Evolutionary conservation across 495 filamentous ascomycete species (phyloP).

Genomic region (Cercophora samala): DNA sequence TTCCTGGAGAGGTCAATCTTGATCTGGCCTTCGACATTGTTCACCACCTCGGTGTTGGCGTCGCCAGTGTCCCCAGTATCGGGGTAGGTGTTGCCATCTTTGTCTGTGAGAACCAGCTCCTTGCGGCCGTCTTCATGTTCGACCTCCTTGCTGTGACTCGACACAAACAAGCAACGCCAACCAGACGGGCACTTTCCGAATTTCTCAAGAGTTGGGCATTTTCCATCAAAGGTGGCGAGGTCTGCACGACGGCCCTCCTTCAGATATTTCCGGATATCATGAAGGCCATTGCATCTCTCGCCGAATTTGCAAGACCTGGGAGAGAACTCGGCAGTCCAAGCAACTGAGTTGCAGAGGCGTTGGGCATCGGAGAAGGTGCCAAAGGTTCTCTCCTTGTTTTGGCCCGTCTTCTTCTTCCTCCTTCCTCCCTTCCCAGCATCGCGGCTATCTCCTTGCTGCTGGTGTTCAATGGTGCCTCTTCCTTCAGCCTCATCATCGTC

Average conservation of each 20-base stretch:
- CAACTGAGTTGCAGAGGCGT: conserved; percentile 69
- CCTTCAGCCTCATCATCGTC: conserved; percentile 74
- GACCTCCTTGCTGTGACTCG: conserved; percentile 74
- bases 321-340: conserved; percentile 68
- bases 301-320: conserved; percentile 69
- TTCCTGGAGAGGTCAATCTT: conserved; percentile 71
- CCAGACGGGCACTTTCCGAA: conserved; percentile 74
- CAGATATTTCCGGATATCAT: conserved; percentile 81
- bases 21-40: conserved; percentile 60
- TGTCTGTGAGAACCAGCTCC: conserved; percentile 67
- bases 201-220: conserved; percentile 76
- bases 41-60: conserved; percentile 58
- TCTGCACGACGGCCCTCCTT: conserved; percentile 77
- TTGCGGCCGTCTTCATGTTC: conserved; percentile 70
- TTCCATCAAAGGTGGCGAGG: conserved; percentile 65
- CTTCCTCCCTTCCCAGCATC: conserved; percentile 32
- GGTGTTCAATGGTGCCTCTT: conserved; percentile 43
- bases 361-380: conserved; percentile 74
- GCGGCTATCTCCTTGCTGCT: conserved; percentile 32
- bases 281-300: conserved; percentile 71
- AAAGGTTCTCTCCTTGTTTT: conserved; percentile 85
- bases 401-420: conserved; percentile 66
- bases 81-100: conserved; percentile 12
- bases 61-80: conserved; percentile 26
- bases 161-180: conserved; percentile 89